Evolutionary conservation across 1,139 yeast species (phyloP), one percentile per base, ranked within the genome.

Genomic region (Yamadazyma blattariae): DNA sequence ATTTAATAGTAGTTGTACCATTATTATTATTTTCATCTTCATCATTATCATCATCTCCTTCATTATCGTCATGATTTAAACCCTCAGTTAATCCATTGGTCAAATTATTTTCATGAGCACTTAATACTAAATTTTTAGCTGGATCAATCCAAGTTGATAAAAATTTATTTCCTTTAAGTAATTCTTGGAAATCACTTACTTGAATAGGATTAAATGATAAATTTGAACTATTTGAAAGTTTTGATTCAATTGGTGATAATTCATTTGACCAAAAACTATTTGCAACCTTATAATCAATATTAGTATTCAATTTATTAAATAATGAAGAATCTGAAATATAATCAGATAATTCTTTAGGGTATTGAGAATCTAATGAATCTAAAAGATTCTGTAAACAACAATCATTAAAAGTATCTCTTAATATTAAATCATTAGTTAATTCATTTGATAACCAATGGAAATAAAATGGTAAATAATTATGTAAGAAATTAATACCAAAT

Each of bases 391-490:
- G 47, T 47, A 68, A 51, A 14, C 63, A 35, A 7, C 52, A 43
- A 41, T 65, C 62, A 3, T 68, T 71, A 35, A 67, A 48, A 3
- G 73, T 59, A 33, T 70, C 74, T 34, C 52, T 58, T 11, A 57
- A 27, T 2, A 34, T 24, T 7, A 14, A 28, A 4, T 24, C 16
- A 8, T 20, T 32, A 12, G 11, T 7, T 4, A 27, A 11, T 23
- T 35, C 36, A 12, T 29, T 17, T 29, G 63, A 39, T 32, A 61
- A 59, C 79, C 80, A 74, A 41, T 66, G 67, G 42, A 62, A 64
- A 46, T 72, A 70, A 46, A 65, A 72, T 5, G 79, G 75, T 7
- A 74, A 45, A 34, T 66, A 71, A 46, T 73, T 73, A 40, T 57
- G 59, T 12, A 71, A 46, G 26, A 74, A 68, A 43, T 75, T 75